Evolutionary conservation across 805 yeast species (phyloP).

Genomic region (Groenewaldozyma salmanticensis): DNA sequence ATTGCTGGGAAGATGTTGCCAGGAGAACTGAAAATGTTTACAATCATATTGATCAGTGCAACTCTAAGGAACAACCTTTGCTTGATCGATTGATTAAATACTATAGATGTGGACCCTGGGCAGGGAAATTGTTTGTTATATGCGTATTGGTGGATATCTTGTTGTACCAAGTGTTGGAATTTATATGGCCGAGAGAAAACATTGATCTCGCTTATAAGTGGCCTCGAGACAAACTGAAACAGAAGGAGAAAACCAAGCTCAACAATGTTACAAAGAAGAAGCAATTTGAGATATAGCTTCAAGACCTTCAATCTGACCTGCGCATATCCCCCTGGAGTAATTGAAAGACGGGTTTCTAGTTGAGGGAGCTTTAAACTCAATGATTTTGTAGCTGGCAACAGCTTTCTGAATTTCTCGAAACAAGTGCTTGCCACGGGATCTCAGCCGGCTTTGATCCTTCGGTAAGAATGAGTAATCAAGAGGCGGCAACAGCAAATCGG

Average conservation of each 20-base stretch:
- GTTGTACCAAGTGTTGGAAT: slow-evolving; percentile 52
- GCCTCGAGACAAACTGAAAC: slow-evolving; percentile 33
- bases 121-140: slow-evolving; percentile 73
- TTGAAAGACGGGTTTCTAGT: background rate
- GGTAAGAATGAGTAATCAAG: background rate
- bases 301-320: slow-evolving; percentile 1
- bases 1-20: slow-evolving; percentile 89
- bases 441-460: background rate
- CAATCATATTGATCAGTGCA: slow-evolving; percentile 34
- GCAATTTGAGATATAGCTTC: background rate
- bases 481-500: background rate
- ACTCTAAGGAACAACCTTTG: slow-evolving; percentile 39
- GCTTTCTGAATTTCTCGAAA: slow-evolving; percentile 3
- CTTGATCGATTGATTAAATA: slow-evolving; percentile 51
- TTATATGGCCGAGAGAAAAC: slow-evolving; percentile 52
- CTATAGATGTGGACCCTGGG: slow-evolving; percentile 60
- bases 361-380: background rate
- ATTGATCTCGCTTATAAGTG: slow-evolving; percentile 78
- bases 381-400: slow-evolving; percentile 2
- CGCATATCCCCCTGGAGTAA: background rate
- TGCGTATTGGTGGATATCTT: slow-evolving; percentile 76
- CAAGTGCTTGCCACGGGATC: background rate
- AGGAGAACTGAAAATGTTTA: slow-evolving; percentile 77
- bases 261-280: no score
- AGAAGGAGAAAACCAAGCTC: background rate